These are phyloP conservation scores for Coriaria nepalensis DNA, from an alignment of 306 rosid species.

Conservation along the genomic window DNA sequence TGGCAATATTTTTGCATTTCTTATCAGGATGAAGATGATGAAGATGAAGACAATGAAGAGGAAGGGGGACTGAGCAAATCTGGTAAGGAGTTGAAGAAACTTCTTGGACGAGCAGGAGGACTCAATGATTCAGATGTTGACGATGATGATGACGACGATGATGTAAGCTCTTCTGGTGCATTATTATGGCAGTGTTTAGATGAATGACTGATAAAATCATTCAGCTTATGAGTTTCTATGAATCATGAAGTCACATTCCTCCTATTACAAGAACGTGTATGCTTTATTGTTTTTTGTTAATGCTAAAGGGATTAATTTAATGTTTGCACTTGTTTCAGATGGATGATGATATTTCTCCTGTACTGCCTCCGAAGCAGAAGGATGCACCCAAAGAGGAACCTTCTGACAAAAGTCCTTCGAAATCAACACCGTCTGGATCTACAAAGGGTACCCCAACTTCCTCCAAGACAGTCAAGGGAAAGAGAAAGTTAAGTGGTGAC, in stretches of 20 bases:
- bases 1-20: too few species aligned
- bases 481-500: conserved; percentile 64
- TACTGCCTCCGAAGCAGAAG: conserved; percentile 53
- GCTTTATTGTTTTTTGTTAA: conserved; percentile 7
- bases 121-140: conserved; percentile 75
- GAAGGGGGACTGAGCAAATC: conserved; percentile 88
- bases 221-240: too few species aligned
- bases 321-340: conserved; percentile 29
- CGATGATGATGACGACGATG: conserved; percentile 57
- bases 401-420: conserved; percentile 58
- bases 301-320: not conserved
- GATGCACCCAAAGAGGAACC: conserved; percentile 79
- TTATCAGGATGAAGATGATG: conserved; percentile 65
- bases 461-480: conserved; percentile 60
- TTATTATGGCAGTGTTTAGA: not conserved
- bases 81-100: conserved; percentile 89
- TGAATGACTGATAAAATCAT: too few species aligned
- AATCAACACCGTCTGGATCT: conserved; percentile 43
- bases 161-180: conserved; percentile 23
- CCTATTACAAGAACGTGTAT: conserved; percentile 4
- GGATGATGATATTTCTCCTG: conserved; percentile 64
- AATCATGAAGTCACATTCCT: not conserved
- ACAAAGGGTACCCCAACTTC: conserved; percentile 52
- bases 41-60: conserved; percentile 69
- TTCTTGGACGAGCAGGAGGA: conserved; percentile 64